A percentile compares a stretch with the other conserved stretches of the same genome.
Evolutionary conservation across 352 stramenopile genomes (phyloP).

Genomic region (Phytophthora pinifolia): DNA sequence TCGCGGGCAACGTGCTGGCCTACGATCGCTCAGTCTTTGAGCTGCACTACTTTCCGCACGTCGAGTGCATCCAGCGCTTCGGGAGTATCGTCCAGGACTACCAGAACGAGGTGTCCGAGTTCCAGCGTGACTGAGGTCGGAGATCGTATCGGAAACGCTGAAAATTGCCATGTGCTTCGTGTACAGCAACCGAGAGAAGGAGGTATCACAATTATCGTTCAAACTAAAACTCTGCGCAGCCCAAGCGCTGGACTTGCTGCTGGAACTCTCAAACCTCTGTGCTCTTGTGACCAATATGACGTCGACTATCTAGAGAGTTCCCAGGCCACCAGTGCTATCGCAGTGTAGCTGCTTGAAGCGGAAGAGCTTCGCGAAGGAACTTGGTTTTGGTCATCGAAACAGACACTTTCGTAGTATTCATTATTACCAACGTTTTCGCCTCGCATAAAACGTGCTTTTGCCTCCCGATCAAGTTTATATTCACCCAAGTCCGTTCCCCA

Average conservation of each 20-base stretch:
- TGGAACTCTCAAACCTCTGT: too few species aligned
- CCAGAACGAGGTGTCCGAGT: conserved; percentile 46
- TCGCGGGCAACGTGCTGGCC: conserved; percentile 42
- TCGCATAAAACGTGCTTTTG: background rate
- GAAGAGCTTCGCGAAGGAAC: too few species aligned
- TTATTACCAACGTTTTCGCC: background rate
- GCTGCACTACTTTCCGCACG: conserved; percentile 76
- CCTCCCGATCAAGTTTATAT: conserved; percentile 2
- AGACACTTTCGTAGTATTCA: too few species aligned
- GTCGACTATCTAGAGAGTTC: too few species aligned
- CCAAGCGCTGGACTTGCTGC: too few species aligned
- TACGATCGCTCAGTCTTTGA: conserved; percentile 50
- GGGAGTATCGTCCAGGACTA: conserved; percentile 76
- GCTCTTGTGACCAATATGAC: too few species aligned
- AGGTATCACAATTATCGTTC: too few species aligned
- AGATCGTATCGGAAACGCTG: background rate
- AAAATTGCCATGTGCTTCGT: background rate
- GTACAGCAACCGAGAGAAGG: too few species aligned
- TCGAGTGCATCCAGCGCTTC: conserved; percentile 82
- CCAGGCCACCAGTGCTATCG: too few species aligned
- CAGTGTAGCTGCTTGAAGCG: background rate
- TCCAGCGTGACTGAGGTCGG: conserved; percentile 5
- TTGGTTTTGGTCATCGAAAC: too few species aligned
- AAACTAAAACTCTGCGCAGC: too few species aligned
- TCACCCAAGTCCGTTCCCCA: too few species aligned